These are phyloP conservation scores for Tritrichomonas foetus DNA, from an alignment of 208 protist species.

Conservation along the genomic window DNA sequence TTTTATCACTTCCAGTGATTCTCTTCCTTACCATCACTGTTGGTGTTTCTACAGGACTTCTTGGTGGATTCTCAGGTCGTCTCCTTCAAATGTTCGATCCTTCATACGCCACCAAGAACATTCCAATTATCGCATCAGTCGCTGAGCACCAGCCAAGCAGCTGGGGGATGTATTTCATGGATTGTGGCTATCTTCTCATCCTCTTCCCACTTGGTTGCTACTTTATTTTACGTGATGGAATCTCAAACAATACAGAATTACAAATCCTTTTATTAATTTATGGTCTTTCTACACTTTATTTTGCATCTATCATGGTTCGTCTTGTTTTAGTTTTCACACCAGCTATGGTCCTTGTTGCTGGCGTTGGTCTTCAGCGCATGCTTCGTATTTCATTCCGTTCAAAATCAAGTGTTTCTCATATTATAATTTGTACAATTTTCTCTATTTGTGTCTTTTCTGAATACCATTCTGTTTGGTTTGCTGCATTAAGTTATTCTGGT, in stretches of 20 bases:
- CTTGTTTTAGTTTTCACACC: constrained; percentile 80
- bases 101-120: constrained; percentile 54
- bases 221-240: constrained; percentile 63
- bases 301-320: constrained; percentile 69
- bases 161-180: constrained; percentile 82
- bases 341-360: constrained; percentile 66
- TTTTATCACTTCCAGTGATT: not conserved
- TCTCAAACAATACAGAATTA: not conserved
- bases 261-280: not conserved
- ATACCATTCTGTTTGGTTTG: constrained; percentile 72
- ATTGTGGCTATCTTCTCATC: constrained; percentile 72
- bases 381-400: not conserved
- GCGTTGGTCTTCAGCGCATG: constrained; percentile 61
- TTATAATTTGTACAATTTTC: constrained; percentile 49
- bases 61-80: not conserved
- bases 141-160: constrained; percentile 85
- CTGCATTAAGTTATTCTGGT: constrained; percentile 74
- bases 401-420: not conserved
- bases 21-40: not conserved
- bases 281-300: not conserved
- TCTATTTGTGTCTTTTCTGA: constrained; percentile 43
- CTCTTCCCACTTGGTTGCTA: constrained; percentile 78
- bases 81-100: not conserved
- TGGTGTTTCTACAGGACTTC: constrained; percentile 12
- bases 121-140: constrained; percentile 85